Base-by-base conservation (phyloP, 2,329 filamentous ascomycete genomes). In the Botrytis sinoallii region DNA sequence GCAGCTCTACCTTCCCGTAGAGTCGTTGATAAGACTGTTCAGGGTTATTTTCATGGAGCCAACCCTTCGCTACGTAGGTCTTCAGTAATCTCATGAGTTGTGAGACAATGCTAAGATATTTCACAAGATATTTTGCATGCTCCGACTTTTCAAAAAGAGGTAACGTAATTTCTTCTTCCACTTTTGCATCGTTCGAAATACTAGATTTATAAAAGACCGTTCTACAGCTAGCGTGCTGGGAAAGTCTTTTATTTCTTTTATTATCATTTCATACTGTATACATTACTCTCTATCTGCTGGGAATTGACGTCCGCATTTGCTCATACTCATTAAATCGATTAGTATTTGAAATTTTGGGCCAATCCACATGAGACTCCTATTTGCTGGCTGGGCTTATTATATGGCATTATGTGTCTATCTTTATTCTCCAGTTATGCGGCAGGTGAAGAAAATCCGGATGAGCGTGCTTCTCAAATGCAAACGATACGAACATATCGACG, bases 41-140 rank as follows among this genome's bases (percentile, higher is more conserved):
- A 84, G 76, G 81, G 85, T 65, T 89, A 88, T 77, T 89, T 89
- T 77, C 83, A 83, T 71, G 87, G 86, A 0, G 84, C 85, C 75
- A 87, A 84, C 71, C 86, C 87, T 29, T 86, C 86, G 59, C 83
- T 86, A 74, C 84, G 86, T 88, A 78, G 78, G 83, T 80, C 5
- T 8, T 3, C 42, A 46, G 35, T n/a, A 32, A 32, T 10, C 16
- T 14, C 29, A 10, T 32, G 8, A 22, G 22, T 32, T 20, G 14
- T 10, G 52, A 5, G 52, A 25, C 32, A 5, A 60, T 25, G n/a
- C 38, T 60, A n/a, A 70, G 10, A 42, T 4, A 20, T 25, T 59
- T 25, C 4, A 14, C 14, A 74, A 89, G 87, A 87, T 73, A 83
- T 87, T 12, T 78, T 89, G 40, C 88, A 90, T 75, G 83, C 84